phyloP scores from a whole-genome alignment of 139 green algal species.

The Marvania coccoides region DNA sequence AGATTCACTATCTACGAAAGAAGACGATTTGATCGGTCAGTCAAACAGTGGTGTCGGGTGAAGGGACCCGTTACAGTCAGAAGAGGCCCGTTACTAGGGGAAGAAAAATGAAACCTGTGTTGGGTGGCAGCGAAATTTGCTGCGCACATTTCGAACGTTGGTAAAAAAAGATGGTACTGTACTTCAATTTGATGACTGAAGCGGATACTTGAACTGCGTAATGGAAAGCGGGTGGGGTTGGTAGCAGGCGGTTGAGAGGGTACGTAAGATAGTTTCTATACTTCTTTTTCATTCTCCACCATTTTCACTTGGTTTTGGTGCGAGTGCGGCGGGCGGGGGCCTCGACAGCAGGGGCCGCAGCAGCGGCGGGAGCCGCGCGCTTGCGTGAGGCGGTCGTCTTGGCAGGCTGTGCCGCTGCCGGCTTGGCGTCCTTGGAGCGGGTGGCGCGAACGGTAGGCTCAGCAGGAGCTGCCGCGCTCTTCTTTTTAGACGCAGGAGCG shows the following conservation, averaged over 20 bases:
- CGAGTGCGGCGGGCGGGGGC: neutral
- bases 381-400: neutral
- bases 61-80: neutral
- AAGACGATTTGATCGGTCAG: neutral
- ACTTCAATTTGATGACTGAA: neutral
- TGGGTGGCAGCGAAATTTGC: neutral
- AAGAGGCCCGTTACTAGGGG: neutral
- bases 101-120: neutral
- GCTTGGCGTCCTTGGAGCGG: neutral
- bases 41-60: neutral
- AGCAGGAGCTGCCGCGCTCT: neutral
- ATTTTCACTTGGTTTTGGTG: no score
- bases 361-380: neutral
- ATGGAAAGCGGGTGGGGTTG: no score
- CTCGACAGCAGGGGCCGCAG: neutral
- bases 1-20: neutral
- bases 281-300: no score
- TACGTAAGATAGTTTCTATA: neutral
- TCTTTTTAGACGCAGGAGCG: no score
- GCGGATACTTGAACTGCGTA: no score
- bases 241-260: neutral
- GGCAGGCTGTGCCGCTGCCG: neutral
- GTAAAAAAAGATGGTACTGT: neutral
- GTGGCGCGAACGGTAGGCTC: neutral
- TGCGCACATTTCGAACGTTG: no score